Evolutionary conservation across 2,329 filamentous ascomycete genomes (phyloP), one percentile per base, ranked within the genome.

Genomic region (Diaporthe sp.): DNA sequence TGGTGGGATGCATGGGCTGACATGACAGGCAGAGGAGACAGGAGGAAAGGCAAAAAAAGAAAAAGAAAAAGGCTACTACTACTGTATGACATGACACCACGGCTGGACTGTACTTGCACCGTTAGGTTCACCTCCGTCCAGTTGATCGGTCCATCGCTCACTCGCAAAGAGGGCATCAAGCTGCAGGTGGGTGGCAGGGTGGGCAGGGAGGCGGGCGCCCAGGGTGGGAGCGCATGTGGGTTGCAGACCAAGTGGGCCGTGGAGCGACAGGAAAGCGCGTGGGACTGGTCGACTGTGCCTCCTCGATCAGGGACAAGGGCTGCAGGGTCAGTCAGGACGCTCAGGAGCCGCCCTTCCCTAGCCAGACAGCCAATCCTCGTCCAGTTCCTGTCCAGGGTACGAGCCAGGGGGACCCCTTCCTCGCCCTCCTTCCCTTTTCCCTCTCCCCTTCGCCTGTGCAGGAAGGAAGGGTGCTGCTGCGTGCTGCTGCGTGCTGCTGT

Each of bases 221-320:
- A 70, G 61, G 39, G 61, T 74, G 62, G 72, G 51, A 74, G 72
- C 22, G 61, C 61, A 60, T 74, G 61, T 65, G 72, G 72, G 39
- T 68, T 74, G 65, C 65, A 70, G 65, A 42, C 65, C 65, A 70
- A 70, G 65, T 70, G 65, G 65, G 65, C 49, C 65, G 49, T 55
- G 49, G 65, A 70, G 65, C 65, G 49, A 70, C 34, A 70, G 65
- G 31, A 39, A 42, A 55, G 65, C 65, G 65, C 65, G 65, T 70
- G 65, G 65, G 65, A 70, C 65, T 70, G 65, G 65, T 70, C 46
- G 49, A 70, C 65, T 70, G 49, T 70, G 65, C 49, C 65, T 70
- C 49, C 31, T 37, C 49, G 22, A 68, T 70, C 65, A 55, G 65
- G 65, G 65, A 70, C 49, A 55, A 70, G 65, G 65, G 65, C 65